Percentiles rank a stretch among this genome's conserved stretches.
Conservation (phyloP, 257 asterid genomes). For the Coffea eugenioides region DNA sequence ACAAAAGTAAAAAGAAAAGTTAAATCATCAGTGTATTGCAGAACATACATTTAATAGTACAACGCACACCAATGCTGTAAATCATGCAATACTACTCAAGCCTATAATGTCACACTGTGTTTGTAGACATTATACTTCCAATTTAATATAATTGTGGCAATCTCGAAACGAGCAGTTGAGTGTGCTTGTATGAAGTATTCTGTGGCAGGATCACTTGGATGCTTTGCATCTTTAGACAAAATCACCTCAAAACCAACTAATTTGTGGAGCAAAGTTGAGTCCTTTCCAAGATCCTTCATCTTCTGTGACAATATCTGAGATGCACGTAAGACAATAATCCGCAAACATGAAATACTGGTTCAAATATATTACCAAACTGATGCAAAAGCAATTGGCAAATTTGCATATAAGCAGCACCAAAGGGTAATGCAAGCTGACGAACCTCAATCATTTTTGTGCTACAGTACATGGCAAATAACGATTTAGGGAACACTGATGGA, state of each 20-base stretch:
- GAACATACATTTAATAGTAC: background rate
- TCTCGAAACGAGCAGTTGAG: background rate
- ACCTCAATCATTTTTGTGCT: background rate
- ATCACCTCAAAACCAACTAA: background rate
- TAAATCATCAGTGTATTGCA: background rate
- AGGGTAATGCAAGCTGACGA: background rate
- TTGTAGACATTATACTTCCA: background rate
- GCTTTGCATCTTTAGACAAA: background rate
- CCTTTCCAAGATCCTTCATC: background rate
- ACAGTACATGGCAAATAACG: background rate
- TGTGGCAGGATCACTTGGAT: background rate
- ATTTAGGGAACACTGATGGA: background rate
- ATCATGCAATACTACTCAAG: background rate
- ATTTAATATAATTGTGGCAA: background rate
- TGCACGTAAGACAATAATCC: background rate
- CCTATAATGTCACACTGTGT: background rate
- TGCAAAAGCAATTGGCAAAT: background rate
- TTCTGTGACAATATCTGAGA: slow-evolving; percentile 1
- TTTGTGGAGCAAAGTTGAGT: background rate
- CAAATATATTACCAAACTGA: background rate
- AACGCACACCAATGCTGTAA: background rate
- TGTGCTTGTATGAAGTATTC: background rate
- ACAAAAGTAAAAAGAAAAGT: background rate
- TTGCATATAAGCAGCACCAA: background rate
- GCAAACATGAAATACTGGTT: too few species aligned